Base-by-base conservation (phyloP, 2,329 filamentous ascomycete genomes). In the Talaromyces islandicus region DNA sequence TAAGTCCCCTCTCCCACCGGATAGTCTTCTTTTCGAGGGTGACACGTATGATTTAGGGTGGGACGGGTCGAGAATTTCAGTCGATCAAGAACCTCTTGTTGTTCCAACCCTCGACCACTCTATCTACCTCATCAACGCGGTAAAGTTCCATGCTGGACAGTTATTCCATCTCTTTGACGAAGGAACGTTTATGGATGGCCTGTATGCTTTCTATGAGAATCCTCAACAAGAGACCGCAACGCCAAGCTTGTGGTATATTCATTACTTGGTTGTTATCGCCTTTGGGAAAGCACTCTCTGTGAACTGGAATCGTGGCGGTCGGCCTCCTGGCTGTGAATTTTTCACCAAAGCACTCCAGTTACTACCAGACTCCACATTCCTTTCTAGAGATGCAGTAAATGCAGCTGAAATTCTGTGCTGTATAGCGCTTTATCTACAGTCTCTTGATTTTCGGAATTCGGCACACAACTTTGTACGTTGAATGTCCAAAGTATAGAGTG, bases 141-240 rank as follows among this genome's bases (percentile, higher is more conserved):
- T 83, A 61, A 83, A 83, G 58, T 84, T 84, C 41, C 80, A 83
- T 61, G 81, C 79, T 60, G 76, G 78, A 6, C 81, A 83, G 35
- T 64, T 83, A 5, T 81, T 82, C 52, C 80, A 83, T 58, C 68
- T 84, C 0, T 82, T 83, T 53, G 81, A 84, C 35, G 81, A 84
- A 54, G 73, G 77, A 11, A 73, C 72, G 0, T 85, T 84, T 59
- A 82, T 81, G 76, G 65, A 64, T 5, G 70, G 73, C 4, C 67
- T 81, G 9, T 70, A 74, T 41, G 65, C 69, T 2, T 81, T 80
- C 63, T 76, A 81, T 60, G 68, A 73, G 1, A 68, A 71, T 21
- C 66, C 68, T 1, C 69, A 68, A 46, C 69, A 64, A 11, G 63
- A 67, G 32, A 63, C 62, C 2, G 65, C 65, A 21, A 62, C 65